Evolutionary conservation across 1,139 yeast species (phyloP), one percentile per base, ranked within the genome.

Genomic region (Yamadazyma oceani): DNA sequence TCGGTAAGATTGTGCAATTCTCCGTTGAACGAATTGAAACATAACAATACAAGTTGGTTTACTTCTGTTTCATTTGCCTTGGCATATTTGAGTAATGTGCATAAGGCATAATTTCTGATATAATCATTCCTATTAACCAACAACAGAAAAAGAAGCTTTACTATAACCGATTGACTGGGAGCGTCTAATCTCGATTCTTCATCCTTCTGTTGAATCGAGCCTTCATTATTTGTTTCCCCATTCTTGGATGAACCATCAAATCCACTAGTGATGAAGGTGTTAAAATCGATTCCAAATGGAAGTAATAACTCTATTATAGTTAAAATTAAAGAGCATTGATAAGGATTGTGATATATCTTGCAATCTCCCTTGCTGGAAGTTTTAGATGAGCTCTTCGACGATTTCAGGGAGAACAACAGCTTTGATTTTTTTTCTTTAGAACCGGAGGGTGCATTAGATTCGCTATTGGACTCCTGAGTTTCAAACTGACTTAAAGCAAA

Each of bases 221-320:
- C 43, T 24, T 46, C 51, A 4, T 45, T 46, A 7, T 44, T 39
- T 10, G 42, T 45, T n/a, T 46, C 55, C 14, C 46, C 49, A 6
- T 21, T 42, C 7, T 36, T 34, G 17, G 35, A 38, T 17, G 41
- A 39, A 7, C 40, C 36, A 4, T 36, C 46, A 5, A 35, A 34
- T 4, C 37, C 48, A 2, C 38, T 42, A 2, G 40, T 40, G n/a
- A 45, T 37, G 5, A 37, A 48, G 0, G 67, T 49, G 34, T 58
- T 56, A 38, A 67, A 67, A 38, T 58, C 64, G 11, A 65, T 52
- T 1, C 74, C 74, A 45, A 57, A 65, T 0, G 75, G 75, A 21
- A 69, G 45, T 12, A 70, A 51, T 26, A 51, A 43, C 33, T 66
- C 65, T 26, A 67, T 55, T 1, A 66, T 55, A 15, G 50, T 48